A percentile compares a stretch with the other conserved stretches of the same genome.
Conservation (phyloP, 2,329 filamentous ascomycete genomes). For the Xylaria sp. region DNA sequence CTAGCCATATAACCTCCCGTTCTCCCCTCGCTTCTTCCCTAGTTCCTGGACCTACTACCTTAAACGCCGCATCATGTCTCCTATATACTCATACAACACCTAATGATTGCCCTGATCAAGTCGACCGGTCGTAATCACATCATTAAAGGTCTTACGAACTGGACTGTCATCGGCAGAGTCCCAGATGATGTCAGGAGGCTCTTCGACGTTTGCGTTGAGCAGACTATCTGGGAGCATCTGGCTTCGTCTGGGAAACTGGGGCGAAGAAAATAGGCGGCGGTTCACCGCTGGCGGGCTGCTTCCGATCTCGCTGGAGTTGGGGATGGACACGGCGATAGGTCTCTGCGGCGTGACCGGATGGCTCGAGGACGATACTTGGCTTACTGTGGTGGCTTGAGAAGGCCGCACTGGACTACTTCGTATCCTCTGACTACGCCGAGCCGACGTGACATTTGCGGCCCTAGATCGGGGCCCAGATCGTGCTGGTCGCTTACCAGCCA, state of each 20-base stretch:
- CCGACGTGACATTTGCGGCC: conserved; percentile 9
- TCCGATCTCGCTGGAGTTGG: conserved; percentile 19
- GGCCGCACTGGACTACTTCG: conserved; percentile 28
- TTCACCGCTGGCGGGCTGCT: conserved; percentile 21
- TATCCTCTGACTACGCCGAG: conserved; percentile 17
- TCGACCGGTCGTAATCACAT: too few species aligned
- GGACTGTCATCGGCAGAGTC: conserved; percentile 40
- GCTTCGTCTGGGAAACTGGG: conserved; percentile 47
- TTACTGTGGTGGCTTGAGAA: conserved; percentile 43
- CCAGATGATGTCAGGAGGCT: conserved; percentile 37
- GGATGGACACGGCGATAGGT: conserved; percentile 21
- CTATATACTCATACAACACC: too few species aligned
- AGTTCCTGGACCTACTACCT: background rate
- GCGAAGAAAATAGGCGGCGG: conserved; percentile 28
- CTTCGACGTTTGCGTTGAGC: conserved; percentile 35
- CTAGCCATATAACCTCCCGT: background rate
- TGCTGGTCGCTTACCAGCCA: conserved; percentile 10
- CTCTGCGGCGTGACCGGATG: conserved; percentile 31
- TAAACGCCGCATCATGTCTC: background rate
- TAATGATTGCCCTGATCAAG: too few species aligned
- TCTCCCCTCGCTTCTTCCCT: background rate
- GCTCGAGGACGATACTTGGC: conserved; percentile 31
- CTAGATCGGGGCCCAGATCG: conserved; percentile 17
- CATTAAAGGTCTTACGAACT: conserved; percentile 16
- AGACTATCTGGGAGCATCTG: conserved; percentile 49